These are phyloP conservation scores for Phytophthora multivora DNA, from an alignment of 352 stramenopile genomes.

Conservation along the genomic window DNA sequence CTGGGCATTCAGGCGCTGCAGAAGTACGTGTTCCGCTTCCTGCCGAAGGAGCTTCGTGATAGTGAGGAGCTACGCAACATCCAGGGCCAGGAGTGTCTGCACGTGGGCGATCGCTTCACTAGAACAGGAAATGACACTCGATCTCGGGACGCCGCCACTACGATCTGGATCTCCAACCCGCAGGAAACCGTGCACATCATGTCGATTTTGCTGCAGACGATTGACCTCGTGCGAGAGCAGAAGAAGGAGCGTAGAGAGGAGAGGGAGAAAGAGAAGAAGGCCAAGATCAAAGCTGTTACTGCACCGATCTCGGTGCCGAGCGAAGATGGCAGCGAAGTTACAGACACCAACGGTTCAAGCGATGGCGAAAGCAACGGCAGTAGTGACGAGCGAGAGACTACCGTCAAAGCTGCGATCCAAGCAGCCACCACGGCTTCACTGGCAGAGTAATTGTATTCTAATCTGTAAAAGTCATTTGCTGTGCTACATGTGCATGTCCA, in stretches of 20 bases:
- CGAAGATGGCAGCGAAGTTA: conserved; percentile 33
- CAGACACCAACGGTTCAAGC: conserved; percentile 24
- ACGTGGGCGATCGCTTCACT: conserved; percentile 95
- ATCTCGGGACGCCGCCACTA: conserved; percentile 90
- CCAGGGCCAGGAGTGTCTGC: conserved; percentile 89
- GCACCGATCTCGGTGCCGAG: conserved; percentile 2
- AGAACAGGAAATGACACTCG: conserved; percentile 94
- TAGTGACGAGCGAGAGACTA: conserved; percentile 49
- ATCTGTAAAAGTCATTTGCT: conserved; percentile 8
- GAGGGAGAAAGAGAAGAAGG: conserved; percentile 30
- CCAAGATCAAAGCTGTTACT: conserved; percentile 19
- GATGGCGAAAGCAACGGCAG: conserved; percentile 36
- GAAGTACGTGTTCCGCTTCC: conserved; percentile 76
- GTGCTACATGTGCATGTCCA: conserved; percentile 10
- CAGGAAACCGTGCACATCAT: conserved; percentile 96
- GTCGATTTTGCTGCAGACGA: conserved; percentile 87
- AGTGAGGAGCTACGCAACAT: conserved; percentile 67
- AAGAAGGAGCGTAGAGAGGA: conserved; percentile 38
- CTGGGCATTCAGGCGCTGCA: conserved; percentile 93
- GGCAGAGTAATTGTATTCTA: conserved; percentile 27
- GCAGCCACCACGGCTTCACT: conserved; percentile 49
- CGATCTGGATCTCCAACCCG: conserved; percentile 95
- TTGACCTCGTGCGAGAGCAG: conserved; percentile 49
- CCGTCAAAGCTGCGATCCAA: conserved; percentile 68
- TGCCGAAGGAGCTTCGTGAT: conserved; percentile 77